Percentiles rank a stretch among this genome's conserved stretches.
Evolutionary conservation across 306 rosid species (phyloP).

Genomic region (Cicer bijugum): DNA sequence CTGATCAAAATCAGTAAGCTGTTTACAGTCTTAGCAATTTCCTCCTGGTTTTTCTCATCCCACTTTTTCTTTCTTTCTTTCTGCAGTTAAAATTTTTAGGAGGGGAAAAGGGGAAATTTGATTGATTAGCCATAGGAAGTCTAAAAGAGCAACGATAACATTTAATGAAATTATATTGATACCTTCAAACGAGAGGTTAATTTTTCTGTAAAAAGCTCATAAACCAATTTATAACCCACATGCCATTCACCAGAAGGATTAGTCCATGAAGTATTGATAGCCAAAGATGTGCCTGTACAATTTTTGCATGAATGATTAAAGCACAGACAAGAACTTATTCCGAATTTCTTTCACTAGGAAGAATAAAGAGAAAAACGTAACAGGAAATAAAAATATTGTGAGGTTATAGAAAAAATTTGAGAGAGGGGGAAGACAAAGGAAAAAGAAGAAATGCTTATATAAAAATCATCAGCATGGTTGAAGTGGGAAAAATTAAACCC

Average conservation of each 20-base stretch:
- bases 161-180: constrained; percentile 39
- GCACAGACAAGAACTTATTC: constrained; percentile 40
- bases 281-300: constrained; percentile 73
- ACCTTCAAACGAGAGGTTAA: constrained; percentile 93
- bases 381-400: constrained; percentile 14
- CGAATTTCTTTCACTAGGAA: constrained; percentile 31
- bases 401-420: constrained; percentile 24
- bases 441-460: constrained; percentile 18
- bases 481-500: constrained; percentile 29
- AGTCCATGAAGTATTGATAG: constrained; percentile 76
- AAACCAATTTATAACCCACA: constrained; percentile 85
- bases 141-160: constrained; percentile 25
- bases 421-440: not conserved
- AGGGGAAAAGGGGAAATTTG: constrained; percentile 26
- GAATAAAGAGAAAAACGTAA: constrained; percentile 25
- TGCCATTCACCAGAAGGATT: constrained; percentile 97
- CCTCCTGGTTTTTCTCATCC: constrained; percentile 90
- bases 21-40: constrained; percentile 76
- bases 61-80: constrained; percentile 85
- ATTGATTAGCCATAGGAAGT: constrained; percentile 30
- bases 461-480: constrained; percentile 16
- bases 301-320: constrained; percentile 43
- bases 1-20: constrained; percentile 88
- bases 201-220: constrained; percentile 75
- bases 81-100: constrained; percentile 54